Base-by-base conservation (phyloP, 148 eudicot species). In the Talinum fruticosum region DNA sequence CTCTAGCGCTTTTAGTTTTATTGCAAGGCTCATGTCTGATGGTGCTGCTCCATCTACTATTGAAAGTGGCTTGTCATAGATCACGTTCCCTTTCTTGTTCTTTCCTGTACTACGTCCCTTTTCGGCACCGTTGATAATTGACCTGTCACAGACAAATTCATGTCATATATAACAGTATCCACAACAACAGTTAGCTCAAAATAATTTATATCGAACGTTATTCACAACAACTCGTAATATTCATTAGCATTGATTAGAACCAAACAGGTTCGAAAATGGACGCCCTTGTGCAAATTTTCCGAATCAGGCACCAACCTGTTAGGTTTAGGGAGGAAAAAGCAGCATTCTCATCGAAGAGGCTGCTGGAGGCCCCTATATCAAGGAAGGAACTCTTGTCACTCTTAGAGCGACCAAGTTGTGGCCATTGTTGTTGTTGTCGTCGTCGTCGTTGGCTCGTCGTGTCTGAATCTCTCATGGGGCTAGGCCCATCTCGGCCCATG, bases 331-430 rank as follows among this genome's bases (percentile, higher is more conserved):
- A 62, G 66, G 66, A 19, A 62, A 62, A 62, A 62, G 32, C 33
- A 5, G 33, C 66, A 62, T 62, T 62, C 66, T 26, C 66, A 62
- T 62, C 66, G 2, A 62, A 12, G 32, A 62, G 66, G 66, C 16
- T 62, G 33, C 66, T 62, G 15, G 16, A 8, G 16, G 66, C 33
- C 15, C 67, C 23, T 3, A 51, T 6, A 15, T 35, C 72, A 1
- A 85, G 26, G 0, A 76, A 62, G 1, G 88, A 87, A 45, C 91
- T 89, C 16, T 80, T 86, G 51, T 91, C 93, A 30, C 96, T 91
- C 71, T 70, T 81, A 0, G 89, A 32, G 13, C 90, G 85, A 1
- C 83, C 84, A 21, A 81, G 53, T 38, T 75, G 36, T 15, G n/a
- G 3, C 8, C 14, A 35, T 49, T 19, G 57, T 18, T 51, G 23